Evolutionary conservation across 1,284 basidiomycete genomes (phyloP), one percentile per base, ranked within the genome.

Genomic region (Pseudozyma hubeiensis): DNA sequence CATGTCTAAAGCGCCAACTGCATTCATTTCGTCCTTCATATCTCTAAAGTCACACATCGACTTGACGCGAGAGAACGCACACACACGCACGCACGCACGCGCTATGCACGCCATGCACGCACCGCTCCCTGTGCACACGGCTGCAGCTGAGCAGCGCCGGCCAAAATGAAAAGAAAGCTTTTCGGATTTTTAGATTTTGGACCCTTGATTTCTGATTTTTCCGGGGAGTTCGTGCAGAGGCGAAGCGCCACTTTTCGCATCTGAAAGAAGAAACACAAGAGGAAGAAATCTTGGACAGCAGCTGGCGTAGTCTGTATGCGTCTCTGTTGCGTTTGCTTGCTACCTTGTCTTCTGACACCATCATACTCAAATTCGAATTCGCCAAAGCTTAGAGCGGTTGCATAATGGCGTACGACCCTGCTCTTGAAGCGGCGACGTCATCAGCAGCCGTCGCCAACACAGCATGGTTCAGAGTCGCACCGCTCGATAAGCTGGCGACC

Each of bases 391-490:
- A n/a, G 10, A 19, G 11, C 29, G 13, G 19, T n/a, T 19, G 5
- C 52, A 53, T 7, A 16, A 57, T 66, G 64, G 17, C 40, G 13
- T 35, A 51, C 17, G 47, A 35, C 31, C 31, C 24, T 13, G 8
- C 52, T 10, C 2, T 19, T 14, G 30, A 51, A 13, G 52, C 47
- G 13, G 11, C 43, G 30, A 43, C 49, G 44, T 69, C 61, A 39
- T 47, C 52, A 2, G 24, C 43, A 1, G 47, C 40, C 44, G 48
- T 51, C 10, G 16, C 35, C 16, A 24, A 24, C 24, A 53, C 53
- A 24, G 9, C 53, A 13, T 74, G 71, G 71, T 29, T 74, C n/a
- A 34, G 52, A 29, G 52, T 69, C 8, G 65, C 52, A 1, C 44
- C 60, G 8, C 39, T 63, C 19, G 51, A 43, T 1, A 57, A 61